phyloP scores from a whole-genome alignment of 23 red algal genomes.

The Chondrus crispus region DNA sequence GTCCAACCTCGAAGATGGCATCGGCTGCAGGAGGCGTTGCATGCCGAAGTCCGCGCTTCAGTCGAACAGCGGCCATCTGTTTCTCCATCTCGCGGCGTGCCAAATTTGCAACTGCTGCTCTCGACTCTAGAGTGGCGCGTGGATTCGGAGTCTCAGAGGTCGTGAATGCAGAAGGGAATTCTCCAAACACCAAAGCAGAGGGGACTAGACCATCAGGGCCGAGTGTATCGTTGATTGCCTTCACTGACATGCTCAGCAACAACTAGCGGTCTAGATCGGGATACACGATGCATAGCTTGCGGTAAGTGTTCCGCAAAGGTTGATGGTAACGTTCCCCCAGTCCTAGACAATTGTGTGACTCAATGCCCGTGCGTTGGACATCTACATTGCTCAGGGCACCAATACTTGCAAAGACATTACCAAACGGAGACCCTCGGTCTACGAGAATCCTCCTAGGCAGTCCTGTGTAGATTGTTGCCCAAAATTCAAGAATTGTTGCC shows the following conservation, averaged over 20 bases:
- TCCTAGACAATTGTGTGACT: not conserved
- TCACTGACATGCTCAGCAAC: not conserved
- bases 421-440: not conserved
- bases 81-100: not conserved
- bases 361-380: not conserved
- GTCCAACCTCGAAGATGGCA: not conserved
- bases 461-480: conserved; percentile 14
- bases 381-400: not conserved
- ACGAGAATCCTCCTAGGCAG: not conserved
- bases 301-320: not conserved
- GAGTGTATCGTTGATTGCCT: conserved; percentile 14
- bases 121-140: not conserved
- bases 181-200: conserved; percentile 22
- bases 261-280: not conserved
- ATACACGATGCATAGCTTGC: not conserved
- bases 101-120: not conserved
- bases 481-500: not conserved
- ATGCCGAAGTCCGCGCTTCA: not conserved
- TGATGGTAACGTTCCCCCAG: not conserved
- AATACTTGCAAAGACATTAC: not conserved
- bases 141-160: not conserved
- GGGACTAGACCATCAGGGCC: not conserved
- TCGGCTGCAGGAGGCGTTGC: not conserved
- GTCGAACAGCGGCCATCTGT: not conserved
- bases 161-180: not conserved